Conservation (phyloP, 106 monocot species). For the Alisma plantagoaquatica region DNA sequence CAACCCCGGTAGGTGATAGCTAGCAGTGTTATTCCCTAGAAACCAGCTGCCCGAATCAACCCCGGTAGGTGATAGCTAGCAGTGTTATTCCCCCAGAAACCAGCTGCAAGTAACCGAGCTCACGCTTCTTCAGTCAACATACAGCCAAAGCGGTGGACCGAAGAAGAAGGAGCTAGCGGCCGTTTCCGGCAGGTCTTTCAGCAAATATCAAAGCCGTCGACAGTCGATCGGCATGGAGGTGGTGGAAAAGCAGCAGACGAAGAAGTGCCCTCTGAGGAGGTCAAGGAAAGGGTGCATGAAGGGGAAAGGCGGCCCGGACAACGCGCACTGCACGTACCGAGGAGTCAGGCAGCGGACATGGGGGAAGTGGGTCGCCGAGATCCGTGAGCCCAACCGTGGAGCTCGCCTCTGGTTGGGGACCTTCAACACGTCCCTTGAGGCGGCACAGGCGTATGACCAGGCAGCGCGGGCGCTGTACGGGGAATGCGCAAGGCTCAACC, state of each 20-base stretch:
- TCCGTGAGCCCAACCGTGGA: slow-evolving; percentile 66
- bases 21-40: no score
- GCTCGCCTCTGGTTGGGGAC: slow-evolving; percentile 79
- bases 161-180: no score
- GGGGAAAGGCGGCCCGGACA: slow-evolving; percentile 89
- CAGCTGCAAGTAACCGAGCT: no score
- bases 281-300: slow-evolving; percentile 83
- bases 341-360: slow-evolving; percentile 85
- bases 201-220: no score
- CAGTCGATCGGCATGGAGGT: no score
- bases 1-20: no score
- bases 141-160: no score
- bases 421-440: slow-evolving; percentile 46
- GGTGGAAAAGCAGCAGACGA: slow-evolving; percentile 3
- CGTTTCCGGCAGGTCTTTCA: no score
- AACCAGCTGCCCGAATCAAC: no score
- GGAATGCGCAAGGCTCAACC: slow-evolving; percentile 45
- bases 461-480: slow-evolving; percentile 80
- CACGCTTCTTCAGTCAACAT: no score
- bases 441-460: slow-evolving; percentile 68
- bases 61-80: no score
- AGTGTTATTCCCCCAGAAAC: no score
- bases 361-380: slow-evolving; percentile 96
- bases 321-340: slow-evolving; percentile 44
- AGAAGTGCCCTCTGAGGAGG: slow-evolving; percentile 58